These are phyloP conservation scores for Clarkia xantiana DNA, from an alignment of 345 rosid species.

Conservation along the genomic window DNA sequence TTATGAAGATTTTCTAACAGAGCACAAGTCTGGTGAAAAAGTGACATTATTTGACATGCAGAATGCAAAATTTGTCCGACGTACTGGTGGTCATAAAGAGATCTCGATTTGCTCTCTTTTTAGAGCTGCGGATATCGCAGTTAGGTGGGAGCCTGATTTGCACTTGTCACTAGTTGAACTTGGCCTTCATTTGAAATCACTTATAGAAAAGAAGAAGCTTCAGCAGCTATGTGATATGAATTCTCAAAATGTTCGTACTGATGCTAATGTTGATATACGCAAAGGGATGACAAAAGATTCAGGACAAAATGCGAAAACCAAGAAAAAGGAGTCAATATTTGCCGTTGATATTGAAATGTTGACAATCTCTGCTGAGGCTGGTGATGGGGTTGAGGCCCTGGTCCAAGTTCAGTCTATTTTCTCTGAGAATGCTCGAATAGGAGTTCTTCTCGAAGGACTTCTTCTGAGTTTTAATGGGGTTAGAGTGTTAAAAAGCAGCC, in stretches of 20 bases:
- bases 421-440: constrained; percentile 91
- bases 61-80: constrained; percentile 77
- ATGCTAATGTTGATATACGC: constrained; percentile 26
- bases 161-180: constrained; percentile 75
- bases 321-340: constrained; percentile 84
- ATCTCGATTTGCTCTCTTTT: constrained; percentile 79
- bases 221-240: constrained; percentile 24
- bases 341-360: constrained; percentile 86
- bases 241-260: constrained; percentile 25
- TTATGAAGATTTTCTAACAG: constrained; percentile 64
- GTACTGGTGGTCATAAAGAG: constrained; percentile 82
- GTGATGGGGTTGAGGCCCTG: constrained; percentile 80
- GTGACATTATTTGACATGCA: constrained; percentile 63
- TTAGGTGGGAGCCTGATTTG: constrained; percentile 89
- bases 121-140: constrained; percentile 74
- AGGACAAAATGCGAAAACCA: constrained; percentile 36
- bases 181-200: constrained; percentile 44
- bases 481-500: constrained; percentile 59
- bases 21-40: constrained; percentile 36
- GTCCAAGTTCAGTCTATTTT: constrained; percentile 89
- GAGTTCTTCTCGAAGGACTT: constrained; percentile 90
- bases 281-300: constrained; percentile 29
- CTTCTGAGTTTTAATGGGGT: constrained; percentile 59
- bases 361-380: constrained; percentile 64
- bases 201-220: constrained; percentile 44